These are phyloP conservation scores for Coemansia sp. DNA, from an alignment of 371 early-diverging fungal species.

Conservation along the genomic window DNA sequence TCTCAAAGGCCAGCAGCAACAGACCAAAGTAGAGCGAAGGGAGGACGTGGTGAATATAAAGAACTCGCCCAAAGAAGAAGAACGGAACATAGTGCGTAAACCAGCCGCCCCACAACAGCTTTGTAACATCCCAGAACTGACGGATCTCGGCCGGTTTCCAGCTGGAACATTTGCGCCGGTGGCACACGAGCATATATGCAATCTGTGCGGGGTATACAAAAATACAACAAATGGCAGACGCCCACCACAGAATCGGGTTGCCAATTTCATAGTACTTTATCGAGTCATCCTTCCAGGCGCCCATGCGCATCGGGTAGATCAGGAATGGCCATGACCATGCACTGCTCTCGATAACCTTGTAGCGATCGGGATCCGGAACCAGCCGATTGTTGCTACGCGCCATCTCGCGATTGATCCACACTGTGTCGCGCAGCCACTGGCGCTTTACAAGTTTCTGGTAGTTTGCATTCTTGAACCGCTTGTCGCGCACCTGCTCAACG, in stretches of 20 bases:
- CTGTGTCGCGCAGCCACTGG: slow-evolving; percentile 16
- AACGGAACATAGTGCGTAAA: slow-evolving; percentile 95
- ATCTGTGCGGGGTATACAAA: slow-evolving; percentile 54
- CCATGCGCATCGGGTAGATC: slow-evolving; percentile 90
- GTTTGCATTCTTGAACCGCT: slow-evolving; percentile 17
- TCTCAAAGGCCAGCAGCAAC: slow-evolving; percentile 68
- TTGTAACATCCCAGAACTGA: slow-evolving; percentile 68
- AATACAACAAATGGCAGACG: slow-evolving; percentile 64
- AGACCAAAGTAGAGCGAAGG: slow-evolving; percentile 75
- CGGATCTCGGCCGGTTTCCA: slow-evolving; percentile 68
- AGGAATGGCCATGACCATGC: slow-evolving; percentile 94
- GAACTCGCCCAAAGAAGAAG: slow-evolving; percentile 95
- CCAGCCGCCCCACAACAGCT: slow-evolving; percentile 86
- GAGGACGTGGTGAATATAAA: slow-evolving; percentile 79
- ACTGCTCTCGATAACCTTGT: slow-evolving; percentile 79
- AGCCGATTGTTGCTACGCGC: slow-evolving; percentile 84
- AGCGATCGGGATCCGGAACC: slow-evolving; percentile 92
- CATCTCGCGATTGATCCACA: slow-evolving; percentile 36
- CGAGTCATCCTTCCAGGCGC: slow-evolving; percentile 84
- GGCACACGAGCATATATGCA: slow-evolving; percentile 9
- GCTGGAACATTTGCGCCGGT: slow-evolving; percentile 60
- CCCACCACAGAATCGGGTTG: slow-evolving; percentile 96
- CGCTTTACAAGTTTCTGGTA: slow-evolving; percentile 18
- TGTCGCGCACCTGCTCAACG: slow-evolving; percentile 32
- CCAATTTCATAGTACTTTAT: slow-evolving; percentile 90